Evolutionary conservation across 179 eudicot species (phyloP).

Genomic region (Sideroxylon spinosum): DNA sequence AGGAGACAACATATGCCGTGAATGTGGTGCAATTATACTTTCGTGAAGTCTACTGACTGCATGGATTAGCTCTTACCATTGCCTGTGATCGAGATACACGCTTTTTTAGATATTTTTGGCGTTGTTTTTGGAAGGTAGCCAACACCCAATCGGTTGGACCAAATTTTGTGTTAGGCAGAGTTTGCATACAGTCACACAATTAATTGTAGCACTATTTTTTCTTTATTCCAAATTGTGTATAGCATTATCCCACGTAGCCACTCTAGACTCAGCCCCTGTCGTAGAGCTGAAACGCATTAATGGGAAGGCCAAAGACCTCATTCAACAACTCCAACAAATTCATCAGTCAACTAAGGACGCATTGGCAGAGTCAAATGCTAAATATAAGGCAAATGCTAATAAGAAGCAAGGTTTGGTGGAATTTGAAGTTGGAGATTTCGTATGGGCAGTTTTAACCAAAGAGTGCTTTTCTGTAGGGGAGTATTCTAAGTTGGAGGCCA

Average conservation of each 20-base stretch:
- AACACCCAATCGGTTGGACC: background rate
- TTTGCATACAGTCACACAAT: background rate
- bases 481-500: background rate
- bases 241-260: background rate
- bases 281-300: background rate
- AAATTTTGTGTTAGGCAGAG: background rate
- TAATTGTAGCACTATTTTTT: background rate
- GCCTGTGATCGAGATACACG: background rate
- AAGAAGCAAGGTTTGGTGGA: too few relatives aligned
- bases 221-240: background rate
- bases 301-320: background rate
- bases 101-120: background rate
- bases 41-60: background rate
- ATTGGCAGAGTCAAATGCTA: background rate
- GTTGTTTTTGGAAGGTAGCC: background rate
- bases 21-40: background rate
- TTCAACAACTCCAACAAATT: background rate
- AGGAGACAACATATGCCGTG: background rate
- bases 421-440: background rate
- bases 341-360: background rate
- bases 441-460: background rate
- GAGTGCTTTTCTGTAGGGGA: background rate
- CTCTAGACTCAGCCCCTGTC: background rate
- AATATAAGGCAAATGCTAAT: background rate
- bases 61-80: background rate